These are phyloP conservation scores for Pyrrhoderma noxium DNA, from an alignment of 1,284 basidiomycete genomes.

Conservation along the genomic window DNA sequence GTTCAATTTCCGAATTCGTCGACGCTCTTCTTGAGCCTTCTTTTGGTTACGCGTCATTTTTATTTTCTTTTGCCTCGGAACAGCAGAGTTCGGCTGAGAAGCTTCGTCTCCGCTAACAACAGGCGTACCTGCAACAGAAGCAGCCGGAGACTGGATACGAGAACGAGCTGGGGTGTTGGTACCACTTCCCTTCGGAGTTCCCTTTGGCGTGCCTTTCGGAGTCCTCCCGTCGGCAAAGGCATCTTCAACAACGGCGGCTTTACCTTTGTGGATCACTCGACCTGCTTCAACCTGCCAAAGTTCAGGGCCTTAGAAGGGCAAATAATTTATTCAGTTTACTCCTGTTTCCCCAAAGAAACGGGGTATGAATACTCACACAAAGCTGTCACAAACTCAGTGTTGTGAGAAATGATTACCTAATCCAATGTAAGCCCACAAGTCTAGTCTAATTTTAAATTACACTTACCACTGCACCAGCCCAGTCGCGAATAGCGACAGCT, in stretches of 20 bases:
- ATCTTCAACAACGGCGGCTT: conserved; percentile 79
- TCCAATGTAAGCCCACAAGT: conserved; percentile 17
- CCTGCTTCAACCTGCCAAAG: conserved; percentile 81
- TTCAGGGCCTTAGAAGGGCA: conserved; percentile 62
- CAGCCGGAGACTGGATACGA: conserved; percentile 54
- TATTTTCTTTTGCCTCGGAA: conserved; percentile 73
- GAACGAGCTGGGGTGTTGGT: conserved; percentile 61
- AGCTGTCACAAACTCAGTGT: conserved; percentile 84
- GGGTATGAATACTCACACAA: conserved; percentile 59
- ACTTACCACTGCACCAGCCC: conserved; percentile 87
- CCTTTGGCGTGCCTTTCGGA: conserved; percentile 25
- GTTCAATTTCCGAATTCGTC: conserved; percentile 69
- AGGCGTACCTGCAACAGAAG: conserved; percentile 58
- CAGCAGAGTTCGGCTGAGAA: conserved; percentile 28
- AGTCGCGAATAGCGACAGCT: conserved; percentile 93
- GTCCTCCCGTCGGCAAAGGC: conserved; percentile 52
- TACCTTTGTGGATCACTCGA: conserved; percentile 82
- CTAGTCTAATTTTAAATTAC: conserved; percentile 14
- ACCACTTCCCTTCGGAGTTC: conserved; percentile 50
- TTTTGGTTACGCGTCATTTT: conserved; percentile 85
- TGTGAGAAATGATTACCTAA: conserved; percentile 94
- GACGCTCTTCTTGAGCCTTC: conserved; percentile 82
- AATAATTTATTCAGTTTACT: conserved; percentile 13
- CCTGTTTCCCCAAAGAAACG: conserved; percentile 1
- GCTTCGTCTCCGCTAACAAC: conserved; percentile 68